phyloP scores from a whole-genome alignment of 2,329 filamentous ascomycete species.

The Pseudogymnoascus sp. region DNA sequence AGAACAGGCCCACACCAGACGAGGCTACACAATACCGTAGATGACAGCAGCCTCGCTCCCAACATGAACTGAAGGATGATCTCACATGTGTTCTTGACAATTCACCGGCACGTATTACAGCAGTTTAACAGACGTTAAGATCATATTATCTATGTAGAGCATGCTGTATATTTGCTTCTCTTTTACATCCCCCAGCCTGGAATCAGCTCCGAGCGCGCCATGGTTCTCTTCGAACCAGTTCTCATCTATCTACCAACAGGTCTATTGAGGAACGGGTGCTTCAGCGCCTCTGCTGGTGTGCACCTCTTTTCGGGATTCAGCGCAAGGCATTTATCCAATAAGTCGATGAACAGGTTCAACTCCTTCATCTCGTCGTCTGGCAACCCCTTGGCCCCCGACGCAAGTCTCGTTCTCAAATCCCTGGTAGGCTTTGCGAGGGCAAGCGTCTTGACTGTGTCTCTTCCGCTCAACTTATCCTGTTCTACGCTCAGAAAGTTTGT shows the following conservation, averaged over 20 bases:
- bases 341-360: conserved; percentile 73
- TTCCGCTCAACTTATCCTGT: conserved; percentile 78
- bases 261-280: conserved; percentile 71
- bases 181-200: neutral
- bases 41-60: neutral
- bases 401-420: conserved; percentile 74
- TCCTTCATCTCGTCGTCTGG: conserved; percentile 68
- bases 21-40: neutral
- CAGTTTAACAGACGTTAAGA: neutral
- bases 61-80: neutral
- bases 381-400: conserved; percentile 67
- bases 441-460: conserved; percentile 63
- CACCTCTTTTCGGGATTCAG: conserved; percentile 91
- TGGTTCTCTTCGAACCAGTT: neutral
- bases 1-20: neutral
- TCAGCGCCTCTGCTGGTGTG: conserved; percentile 76
- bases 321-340: conserved; percentile 80
- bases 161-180: neutral
- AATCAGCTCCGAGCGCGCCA: neutral
- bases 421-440: conserved; percentile 67
- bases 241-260: conserved; percentile 9
- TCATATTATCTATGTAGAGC: neutral
- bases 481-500: conserved; percentile 81
- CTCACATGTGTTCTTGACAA: neutral
- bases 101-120: neutral